Evolutionary conservation across 116 monocot species (phyloP).

Genomic region (Trichopus zeylanicus): DNA sequence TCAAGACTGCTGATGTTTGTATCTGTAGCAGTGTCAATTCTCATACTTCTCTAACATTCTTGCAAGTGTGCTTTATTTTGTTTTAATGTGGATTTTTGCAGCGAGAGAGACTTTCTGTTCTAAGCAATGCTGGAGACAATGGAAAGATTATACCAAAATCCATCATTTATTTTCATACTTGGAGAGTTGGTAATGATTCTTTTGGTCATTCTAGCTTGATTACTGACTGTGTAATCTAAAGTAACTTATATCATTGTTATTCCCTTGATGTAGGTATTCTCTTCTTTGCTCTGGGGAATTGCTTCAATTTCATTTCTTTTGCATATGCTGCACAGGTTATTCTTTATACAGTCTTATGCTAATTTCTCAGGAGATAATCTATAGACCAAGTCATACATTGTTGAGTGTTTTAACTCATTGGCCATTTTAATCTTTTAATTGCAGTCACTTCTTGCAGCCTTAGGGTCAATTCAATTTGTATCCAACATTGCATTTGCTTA

Average conservation of each 20-base stretch:
- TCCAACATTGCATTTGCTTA: conserved; percentile 98
- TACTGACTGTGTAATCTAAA: too few relatives aligned
- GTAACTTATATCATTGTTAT: too few relatives aligned
- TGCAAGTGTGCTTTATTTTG: too few relatives aligned
- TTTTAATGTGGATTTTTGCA: conserved; percentile 23
- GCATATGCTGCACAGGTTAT: conserved; percentile 99
- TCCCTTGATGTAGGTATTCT: conserved; percentile 54
- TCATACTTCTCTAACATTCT: too few relatives aligned
- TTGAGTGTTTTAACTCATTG: conserved; percentile 6
- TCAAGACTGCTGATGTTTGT: too few relatives aligned
- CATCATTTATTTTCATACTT: conserved; percentile 78
- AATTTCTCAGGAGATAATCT: too few relatives aligned
- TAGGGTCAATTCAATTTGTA: conserved; percentile 95
- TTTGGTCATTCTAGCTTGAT: neutral
- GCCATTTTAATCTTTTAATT: conserved; percentile 10
- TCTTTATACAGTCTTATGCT: neutral
- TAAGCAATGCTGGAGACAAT: conserved; percentile 41
- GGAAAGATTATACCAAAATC: conserved; percentile 60
- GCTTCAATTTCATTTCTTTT: conserved; percentile 95
- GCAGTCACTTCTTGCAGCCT: conserved; percentile 98
- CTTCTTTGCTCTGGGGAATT: conserved; percentile 82
- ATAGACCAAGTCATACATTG: too few relatives aligned
- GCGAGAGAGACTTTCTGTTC: conserved; percentile 51
- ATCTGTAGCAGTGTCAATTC: too few relatives aligned
- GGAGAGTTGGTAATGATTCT: conserved; percentile 82